phyloP scores from a whole-genome alignment of 1,139 yeast species.

The Lodderomyces beijingensis region DNA sequence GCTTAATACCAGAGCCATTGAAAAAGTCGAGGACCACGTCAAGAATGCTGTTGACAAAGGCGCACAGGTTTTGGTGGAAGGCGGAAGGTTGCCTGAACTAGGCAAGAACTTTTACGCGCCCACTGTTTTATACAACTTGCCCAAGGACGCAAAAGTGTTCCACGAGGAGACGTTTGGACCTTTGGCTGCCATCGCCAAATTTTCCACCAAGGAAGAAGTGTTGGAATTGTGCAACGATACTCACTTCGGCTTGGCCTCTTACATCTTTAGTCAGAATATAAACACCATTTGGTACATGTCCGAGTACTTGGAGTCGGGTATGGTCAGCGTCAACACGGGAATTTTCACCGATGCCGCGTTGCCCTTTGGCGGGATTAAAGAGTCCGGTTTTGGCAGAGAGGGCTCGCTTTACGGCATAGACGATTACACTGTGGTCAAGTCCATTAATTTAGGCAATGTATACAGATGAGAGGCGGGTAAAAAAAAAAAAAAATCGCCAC shows the following conservation, averaged over 20 bases:
- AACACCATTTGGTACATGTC: constrained; percentile 53
- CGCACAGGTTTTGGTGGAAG: constrained; percentile 37
- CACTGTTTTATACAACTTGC: constrained; percentile 36
- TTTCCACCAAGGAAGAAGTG: constrained; percentile 38
- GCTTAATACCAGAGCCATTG: constrained; percentile 36
- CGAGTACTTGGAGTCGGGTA: constrained; percentile 40
- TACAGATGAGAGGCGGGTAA: too few species aligned
- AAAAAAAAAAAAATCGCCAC: not conserved
- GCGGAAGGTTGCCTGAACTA: constrained; percentile 36
- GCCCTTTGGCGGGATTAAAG: constrained; percentile 49
- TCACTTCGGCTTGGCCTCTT: constrained; percentile 43
- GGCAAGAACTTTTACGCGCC: constrained; percentile 41
- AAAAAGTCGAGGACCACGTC: constrained; percentile 37
- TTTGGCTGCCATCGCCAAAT: constrained; percentile 39
- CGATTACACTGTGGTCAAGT: constrained; percentile 39
- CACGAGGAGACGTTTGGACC: constrained; percentile 48
- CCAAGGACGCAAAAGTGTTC: constrained; percentile 36
- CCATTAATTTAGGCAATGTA: constrained; percentile 36
- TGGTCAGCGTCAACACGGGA: constrained; percentile 47
- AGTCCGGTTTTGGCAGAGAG: constrained; percentile 49
- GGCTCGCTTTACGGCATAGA: constrained; percentile 46
- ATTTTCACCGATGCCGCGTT: constrained; percentile 44
- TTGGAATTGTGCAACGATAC: constrained; percentile 35
- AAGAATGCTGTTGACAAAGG: constrained; percentile 41
- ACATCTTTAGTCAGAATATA: constrained; percentile 40